Percentiles rank a stretch among this genome's conserved stretches.
These are phyloP conservation scores for Xylariales sp. DNA, from an alignment of 2,329 filamentous ascomycete genomes.

Conservation along the genomic window DNA sequence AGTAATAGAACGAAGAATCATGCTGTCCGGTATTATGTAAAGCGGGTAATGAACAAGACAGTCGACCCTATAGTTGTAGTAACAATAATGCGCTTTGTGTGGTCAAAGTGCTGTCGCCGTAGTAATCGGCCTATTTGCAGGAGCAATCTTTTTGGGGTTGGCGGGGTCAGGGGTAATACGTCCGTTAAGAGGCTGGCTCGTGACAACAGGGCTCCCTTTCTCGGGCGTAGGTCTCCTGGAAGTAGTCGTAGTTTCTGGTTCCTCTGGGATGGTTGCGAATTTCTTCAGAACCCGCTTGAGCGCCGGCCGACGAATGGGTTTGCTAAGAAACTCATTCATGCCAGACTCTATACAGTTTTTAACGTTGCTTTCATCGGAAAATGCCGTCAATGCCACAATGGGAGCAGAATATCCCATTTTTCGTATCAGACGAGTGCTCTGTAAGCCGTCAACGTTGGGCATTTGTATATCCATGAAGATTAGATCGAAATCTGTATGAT, in stretches of 20 bases:
- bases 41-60: not conserved
- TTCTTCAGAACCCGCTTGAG: constrained; percentile 88
- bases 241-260: constrained; percentile 61
- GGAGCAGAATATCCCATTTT: constrained; percentile 87
- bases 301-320: constrained; percentile 82
- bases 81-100: not conserved
- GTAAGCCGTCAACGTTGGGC: constrained; percentile 90
- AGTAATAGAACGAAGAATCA: not conserved
- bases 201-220: constrained; percentile 32
- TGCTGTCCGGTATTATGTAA: constrained; percentile 8
- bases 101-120: constrained; percentile 14
- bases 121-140: constrained; percentile 33
- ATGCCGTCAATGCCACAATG: constrained; percentile 91
- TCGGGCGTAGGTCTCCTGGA: constrained; percentile 48
- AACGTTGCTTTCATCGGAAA: constrained; percentile 89
- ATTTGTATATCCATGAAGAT: constrained; percentile 98
- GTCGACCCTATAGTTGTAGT: constrained; percentile 5
- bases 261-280: constrained; percentile 83
- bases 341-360: constrained; percentile 88
- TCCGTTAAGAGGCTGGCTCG: constrained; percentile 36
- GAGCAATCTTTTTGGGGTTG: constrained; percentile 26
- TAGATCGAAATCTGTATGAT: constrained; percentile 78
- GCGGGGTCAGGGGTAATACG: constrained; percentile 2
- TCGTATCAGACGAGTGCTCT: constrained; percentile 86
- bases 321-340: constrained; percentile 89